Evolutionary conservation across 371 early-diverging fungal species (phyloP).

Genomic region (Entomophthora muscae): DNA sequence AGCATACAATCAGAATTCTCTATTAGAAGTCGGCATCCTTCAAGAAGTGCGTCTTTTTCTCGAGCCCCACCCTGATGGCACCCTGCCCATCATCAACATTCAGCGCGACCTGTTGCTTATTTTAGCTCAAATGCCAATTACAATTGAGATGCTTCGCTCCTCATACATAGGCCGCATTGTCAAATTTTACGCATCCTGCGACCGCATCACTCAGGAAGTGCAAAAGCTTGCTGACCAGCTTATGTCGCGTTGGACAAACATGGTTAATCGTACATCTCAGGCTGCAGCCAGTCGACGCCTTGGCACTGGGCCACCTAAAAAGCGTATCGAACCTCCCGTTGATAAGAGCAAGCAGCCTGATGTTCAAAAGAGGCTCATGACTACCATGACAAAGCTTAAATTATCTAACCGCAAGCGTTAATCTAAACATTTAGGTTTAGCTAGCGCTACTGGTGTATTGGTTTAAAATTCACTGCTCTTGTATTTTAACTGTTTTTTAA

Average conservation of each 20-base stretch:
- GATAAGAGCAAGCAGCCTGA: background rate
- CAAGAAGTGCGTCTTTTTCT: conserved; percentile 4
- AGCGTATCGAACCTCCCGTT: background rate
- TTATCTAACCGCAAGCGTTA: background rate
- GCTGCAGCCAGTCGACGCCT: background rate
- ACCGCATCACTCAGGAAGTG: background rate
- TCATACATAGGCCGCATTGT: conserved; percentile 2
- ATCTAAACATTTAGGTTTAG: too few relatives aligned
- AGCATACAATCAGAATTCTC: background rate
- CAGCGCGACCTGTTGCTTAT: background rate
- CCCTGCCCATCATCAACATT: conserved; percentile 2
- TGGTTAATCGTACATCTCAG: background rate
- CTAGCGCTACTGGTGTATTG: too few relatives aligned
- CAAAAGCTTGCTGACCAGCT: background rate
- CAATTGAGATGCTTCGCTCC: background rate
- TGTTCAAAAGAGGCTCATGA: background rate
- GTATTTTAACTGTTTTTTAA: too few relatives aligned
- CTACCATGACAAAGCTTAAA: background rate
- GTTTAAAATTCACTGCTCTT: too few relatives aligned
- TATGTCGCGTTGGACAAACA: background rate
- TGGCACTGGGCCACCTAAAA: background rate
- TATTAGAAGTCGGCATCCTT: conserved; percentile 4
- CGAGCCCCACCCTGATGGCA: conserved; percentile 2
- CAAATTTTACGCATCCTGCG: background rate
- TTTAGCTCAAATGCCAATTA: conserved; percentile 4